Conservation (phyloP, 139 green algal genomes). For the Picocystis salinarum region DNA sequence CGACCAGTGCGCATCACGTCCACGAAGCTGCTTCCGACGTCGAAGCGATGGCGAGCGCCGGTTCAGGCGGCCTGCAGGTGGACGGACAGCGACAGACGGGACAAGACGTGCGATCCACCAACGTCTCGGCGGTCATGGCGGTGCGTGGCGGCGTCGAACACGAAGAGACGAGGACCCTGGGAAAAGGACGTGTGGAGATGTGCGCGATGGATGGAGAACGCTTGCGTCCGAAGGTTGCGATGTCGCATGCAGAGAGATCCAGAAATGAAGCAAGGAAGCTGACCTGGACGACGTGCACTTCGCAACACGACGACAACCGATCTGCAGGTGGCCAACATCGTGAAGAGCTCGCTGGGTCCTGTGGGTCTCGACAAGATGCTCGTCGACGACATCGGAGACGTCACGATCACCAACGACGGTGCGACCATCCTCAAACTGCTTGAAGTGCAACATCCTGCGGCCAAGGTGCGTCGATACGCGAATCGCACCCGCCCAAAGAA, state of each 20-base stretch:
- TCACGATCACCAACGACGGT: conserved; percentile 99
- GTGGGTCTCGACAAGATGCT: conserved; percentile 99
- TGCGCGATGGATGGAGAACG: not conserved
- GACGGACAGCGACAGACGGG: conserved; percentile 62
- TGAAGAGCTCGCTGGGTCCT: conserved; percentile 86
- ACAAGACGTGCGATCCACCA: conserved; percentile 81
- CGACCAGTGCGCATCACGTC: too few species aligned
- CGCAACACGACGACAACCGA: not conserved
- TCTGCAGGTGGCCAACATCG: conserved; percentile 83
- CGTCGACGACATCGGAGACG: conserved; percentile 97
- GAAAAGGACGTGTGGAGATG: too few species aligned
- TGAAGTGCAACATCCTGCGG: conserved; percentile 94
- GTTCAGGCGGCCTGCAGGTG: conserved; percentile 29
- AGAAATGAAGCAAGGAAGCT: too few species aligned
- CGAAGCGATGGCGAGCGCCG: too few species aligned
- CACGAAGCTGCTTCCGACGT: too few species aligned
- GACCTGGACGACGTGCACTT: not conserved
- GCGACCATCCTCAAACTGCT: conserved; percentile 96
- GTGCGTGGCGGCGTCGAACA: too few species aligned
- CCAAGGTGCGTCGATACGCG: conserved; percentile 72
- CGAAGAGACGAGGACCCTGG: too few species aligned
- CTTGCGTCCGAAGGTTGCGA: conserved; percentile 3
- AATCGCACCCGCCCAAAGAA: too few species aligned
- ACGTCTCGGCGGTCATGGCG: conserved; percentile 18
- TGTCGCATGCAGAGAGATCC: too few species aligned